Evolutionary conservation across 768 basidiomycete genomes (phyloP).

Genomic region (Mycena capillaripes): DNA sequence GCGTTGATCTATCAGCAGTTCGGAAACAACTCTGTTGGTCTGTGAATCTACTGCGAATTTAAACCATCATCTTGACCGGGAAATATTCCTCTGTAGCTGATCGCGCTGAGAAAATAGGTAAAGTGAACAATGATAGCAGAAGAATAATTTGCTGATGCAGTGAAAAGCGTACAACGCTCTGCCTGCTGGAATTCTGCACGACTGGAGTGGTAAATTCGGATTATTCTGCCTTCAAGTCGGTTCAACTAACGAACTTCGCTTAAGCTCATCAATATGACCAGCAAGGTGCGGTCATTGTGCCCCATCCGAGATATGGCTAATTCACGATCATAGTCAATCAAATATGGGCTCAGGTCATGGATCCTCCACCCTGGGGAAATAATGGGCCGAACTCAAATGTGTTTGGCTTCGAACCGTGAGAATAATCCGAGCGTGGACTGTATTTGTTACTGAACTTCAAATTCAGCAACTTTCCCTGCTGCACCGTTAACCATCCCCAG

Average conservation of each 20-base stretch:
- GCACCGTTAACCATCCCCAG: conserved; percentile 59
- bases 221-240: background rate
- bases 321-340: conserved; percentile 50
- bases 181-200: conserved; percentile 54
- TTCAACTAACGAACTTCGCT: background rate
- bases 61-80: background rate
- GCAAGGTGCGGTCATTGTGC: conserved; percentile 45
- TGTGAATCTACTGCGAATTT: background rate
- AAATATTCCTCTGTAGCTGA: conserved; percentile 45
- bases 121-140: background rate
- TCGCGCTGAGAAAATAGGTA: conserved; percentile 55
- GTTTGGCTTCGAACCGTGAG: conserved; percentile 59
- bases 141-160: background rate
- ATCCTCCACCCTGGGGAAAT: conserved; percentile 48
- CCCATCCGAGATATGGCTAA: background rate
- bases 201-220: conserved; percentile 51
- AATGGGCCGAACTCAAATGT: conserved; percentile 57
- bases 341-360: conserved; percentile 56
- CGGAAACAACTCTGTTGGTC: conserved; percentile 54
- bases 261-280: conserved; percentile 60
- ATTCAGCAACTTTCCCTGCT: conserved; percentile 57
- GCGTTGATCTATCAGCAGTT: conserved; percentile 57
- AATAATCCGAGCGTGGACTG: background rate
- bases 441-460: background rate
- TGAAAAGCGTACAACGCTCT: conserved; percentile 55